phyloP scores from a whole-genome alignment of 768 basidiomycete genomes.

The Suillus subaureus region DNA sequence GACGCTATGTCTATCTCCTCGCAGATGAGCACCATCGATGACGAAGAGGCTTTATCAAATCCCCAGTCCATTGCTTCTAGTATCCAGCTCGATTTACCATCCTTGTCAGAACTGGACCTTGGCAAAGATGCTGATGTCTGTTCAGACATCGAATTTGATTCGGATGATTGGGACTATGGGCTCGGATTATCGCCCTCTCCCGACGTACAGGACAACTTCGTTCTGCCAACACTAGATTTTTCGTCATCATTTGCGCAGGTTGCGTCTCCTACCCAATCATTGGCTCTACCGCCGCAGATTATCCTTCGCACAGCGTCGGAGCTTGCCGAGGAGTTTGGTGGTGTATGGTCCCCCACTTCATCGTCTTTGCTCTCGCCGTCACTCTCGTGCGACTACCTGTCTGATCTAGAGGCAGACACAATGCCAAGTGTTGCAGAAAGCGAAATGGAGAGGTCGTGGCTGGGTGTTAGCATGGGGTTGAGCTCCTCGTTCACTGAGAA shows the following conservation, averaged over 20 bases:
- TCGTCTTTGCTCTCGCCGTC: slow-evolving; percentile 1
- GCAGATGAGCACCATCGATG: slow-evolving; percentile 8
- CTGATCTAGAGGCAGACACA: background rate
- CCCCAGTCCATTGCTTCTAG: slow-evolving; percentile 10
- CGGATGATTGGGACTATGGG: slow-evolving; percentile 11
- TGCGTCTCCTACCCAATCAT: slow-evolving; percentile 1
- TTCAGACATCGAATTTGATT: slow-evolving; percentile 1
- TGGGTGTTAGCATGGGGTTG: slow-evolving; percentile 17
- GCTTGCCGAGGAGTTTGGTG: slow-evolving; percentile 16
- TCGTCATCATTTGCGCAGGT: slow-evolving; percentile 47
- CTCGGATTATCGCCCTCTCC: slow-evolving; percentile 16
- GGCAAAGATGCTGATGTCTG: slow-evolving; percentile 5
- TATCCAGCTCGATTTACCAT: slow-evolving; percentile 12
- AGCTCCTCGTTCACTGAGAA: slow-evolving; percentile 20
- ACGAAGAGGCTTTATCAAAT: background rate
- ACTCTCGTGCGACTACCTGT: slow-evolving; percentile 1
- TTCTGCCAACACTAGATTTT: slow-evolving; percentile 79
- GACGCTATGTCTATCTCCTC: background rate
- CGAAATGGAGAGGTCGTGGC: slow-evolving; percentile 20
- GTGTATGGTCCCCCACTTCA: slow-evolving; percentile 7
- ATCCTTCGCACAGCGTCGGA: slow-evolving; percentile 28
- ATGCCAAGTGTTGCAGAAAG: slow-evolving; percentile 1
- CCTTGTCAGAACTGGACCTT: slow-evolving; percentile 12
- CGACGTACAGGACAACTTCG: slow-evolving; percentile 67
- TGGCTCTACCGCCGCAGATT: slow-evolving; percentile 15